Base-by-base conservation (phyloP, 805 yeast genomes). In the Candida corydali region DNA sequence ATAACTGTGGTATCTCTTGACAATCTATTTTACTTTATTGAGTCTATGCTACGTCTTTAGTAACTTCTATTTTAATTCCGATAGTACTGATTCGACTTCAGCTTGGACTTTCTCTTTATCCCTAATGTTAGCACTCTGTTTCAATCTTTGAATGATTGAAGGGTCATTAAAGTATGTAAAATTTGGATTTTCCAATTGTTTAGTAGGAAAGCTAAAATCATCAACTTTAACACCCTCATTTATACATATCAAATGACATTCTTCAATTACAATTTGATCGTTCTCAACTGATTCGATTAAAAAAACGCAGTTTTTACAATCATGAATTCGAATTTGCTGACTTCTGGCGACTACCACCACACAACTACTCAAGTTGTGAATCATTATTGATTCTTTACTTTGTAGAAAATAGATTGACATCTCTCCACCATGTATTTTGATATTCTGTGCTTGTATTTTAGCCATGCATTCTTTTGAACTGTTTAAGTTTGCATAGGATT, bases 281-380 rank as follows among this genome's bases (percentile, higher is more conserved):
- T 51, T 55, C 9, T 39, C 38, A 6, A 55, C 54, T 9, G 38
- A 26, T 1, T 46, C 53, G 10, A 51, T 37, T 5, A 57, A 37
- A 5, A 47, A 36, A 7, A 30, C 29, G 20, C 50, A 43, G 32
- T 51, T 36, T 5, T 20, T 28, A 3, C 53, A 34, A 18, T 50
- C 43, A 37, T 57, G 65, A 23, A 61, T 39, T 19, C 69, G 34
- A 22, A 51, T 42, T 42, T 62, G 69, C 40, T 62, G 66, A 33
- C 63, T 55, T 17, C 5, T 4, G 3, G 15, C 3, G 11, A 32
- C 24, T 4, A 6, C 4, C 11, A 32, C 4, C 3, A 32, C 24
- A 24, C 34, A 32, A 17, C 24, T 32, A 4, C 18, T 8, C 17
- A 32, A 16, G 12, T 17, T 16, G 11, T 12, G 3, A 6, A 32